phyloP scores from a whole-genome alignment of 2,329 filamentous ascomycete species.

The Penicillium italicum region DNA sequence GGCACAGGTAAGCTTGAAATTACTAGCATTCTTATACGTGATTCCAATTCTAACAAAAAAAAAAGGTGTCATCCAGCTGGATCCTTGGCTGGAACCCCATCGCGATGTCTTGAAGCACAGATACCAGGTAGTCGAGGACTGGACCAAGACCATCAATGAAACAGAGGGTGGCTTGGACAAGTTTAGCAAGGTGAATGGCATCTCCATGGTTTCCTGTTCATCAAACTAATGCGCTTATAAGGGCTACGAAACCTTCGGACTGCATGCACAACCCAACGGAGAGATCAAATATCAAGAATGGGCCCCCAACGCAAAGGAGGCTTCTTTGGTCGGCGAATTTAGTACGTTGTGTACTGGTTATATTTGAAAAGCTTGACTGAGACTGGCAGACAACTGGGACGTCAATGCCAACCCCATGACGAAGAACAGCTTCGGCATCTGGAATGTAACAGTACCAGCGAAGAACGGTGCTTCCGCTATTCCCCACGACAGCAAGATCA shows the following conservation, averaged over 20 bases:
- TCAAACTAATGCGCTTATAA: slow-evolving; percentile 34
- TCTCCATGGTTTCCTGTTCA: not conserved
- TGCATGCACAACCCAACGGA: slow-evolving; percentile 75
- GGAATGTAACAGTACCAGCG: slow-evolving; percentile 73
- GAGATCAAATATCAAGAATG: slow-evolving; percentile 92
- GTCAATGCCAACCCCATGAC: slow-evolving; percentile 79
- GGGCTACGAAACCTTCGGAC: slow-evolving; percentile 83
- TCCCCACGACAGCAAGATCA: slow-evolving; percentile 90
- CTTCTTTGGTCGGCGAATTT: slow-evolving; percentile 90
- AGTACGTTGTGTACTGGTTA: slow-evolving; percentile 54
- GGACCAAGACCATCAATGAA: slow-evolving; percentile 79
- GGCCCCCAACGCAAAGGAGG: slow-evolving; percentile 84
- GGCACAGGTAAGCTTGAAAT: slow-evolving; percentile 19
- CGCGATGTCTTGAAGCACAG: slow-evolving; percentile 70
- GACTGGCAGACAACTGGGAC: slow-evolving; percentile 73
- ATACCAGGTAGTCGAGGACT: slow-evolving; percentile 74
- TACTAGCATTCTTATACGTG: not conserved
- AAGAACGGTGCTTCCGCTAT: slow-evolving; percentile 73
- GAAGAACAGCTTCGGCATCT: slow-evolving; percentile 79
- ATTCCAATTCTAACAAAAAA: not conserved
- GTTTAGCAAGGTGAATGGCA: slow-evolving; percentile 68
- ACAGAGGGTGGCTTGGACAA: slow-evolving; percentile 86
- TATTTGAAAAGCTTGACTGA: slow-evolving; percentile 26
- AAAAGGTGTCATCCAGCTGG: slow-evolving; percentile 77
- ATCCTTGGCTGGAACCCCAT: slow-evolving; percentile 88